Percentiles rank a stretch among this genome's conserved stretches.
These are phyloP conservation scores for Pelargonium myrrhifolium DNA, from an alignment of 441 rosid genomes.

Conservation along the genomic window DNA sequence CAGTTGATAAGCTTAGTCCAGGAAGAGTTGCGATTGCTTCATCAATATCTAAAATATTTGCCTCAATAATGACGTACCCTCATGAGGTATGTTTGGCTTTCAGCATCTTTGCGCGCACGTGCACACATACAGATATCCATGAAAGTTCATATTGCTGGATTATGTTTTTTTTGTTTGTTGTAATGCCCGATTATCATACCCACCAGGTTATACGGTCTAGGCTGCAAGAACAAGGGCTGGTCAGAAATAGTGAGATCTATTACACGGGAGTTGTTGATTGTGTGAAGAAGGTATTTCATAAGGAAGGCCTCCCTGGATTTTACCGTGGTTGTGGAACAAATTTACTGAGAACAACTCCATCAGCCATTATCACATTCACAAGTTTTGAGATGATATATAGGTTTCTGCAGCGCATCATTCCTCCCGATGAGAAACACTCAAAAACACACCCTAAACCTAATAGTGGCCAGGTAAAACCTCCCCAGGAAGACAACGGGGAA, in stretches of 20 bases:
- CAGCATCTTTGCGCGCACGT: not conserved
- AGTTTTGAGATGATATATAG: conserved; percentile 82
- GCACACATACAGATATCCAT: too few species aligned
- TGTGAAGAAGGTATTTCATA: conserved; percentile 55
- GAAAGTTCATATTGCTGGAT: not conserved
- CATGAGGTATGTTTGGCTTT: conserved; percentile 53
- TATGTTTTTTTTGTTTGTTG: not conserved
- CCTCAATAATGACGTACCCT: conserved; percentile 78
- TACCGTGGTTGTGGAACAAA: conserved; percentile 96
- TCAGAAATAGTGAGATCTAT: conserved; percentile 35
- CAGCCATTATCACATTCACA: conserved; percentile 84
- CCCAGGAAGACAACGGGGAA: conserved; percentile 17
- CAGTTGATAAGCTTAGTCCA: conserved; percentile 49
- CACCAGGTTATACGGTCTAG: conserved; percentile 86
- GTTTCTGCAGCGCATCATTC: conserved; percentile 38
- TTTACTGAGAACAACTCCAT: conserved; percentile 83
- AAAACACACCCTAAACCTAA: conserved; percentile 22
- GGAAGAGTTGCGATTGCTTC: conserved; percentile 71
- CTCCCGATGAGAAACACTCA: conserved; percentile 29
- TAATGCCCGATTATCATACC: conserved; percentile 12
- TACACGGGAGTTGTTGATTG: conserved; percentile 73
- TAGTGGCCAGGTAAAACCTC: conserved; percentile 13
- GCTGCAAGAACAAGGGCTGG: conserved; percentile 94
- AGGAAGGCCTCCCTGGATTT: conserved; percentile 73
- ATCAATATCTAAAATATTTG: conserved; percentile 64